Percentiles rank a stretch among this genome's conserved stretches.
phyloP scores from a whole-genome alignment of 2,329 filamentous ascomycete species.

The Phaeosphaeriaceae sp. region DNA sequence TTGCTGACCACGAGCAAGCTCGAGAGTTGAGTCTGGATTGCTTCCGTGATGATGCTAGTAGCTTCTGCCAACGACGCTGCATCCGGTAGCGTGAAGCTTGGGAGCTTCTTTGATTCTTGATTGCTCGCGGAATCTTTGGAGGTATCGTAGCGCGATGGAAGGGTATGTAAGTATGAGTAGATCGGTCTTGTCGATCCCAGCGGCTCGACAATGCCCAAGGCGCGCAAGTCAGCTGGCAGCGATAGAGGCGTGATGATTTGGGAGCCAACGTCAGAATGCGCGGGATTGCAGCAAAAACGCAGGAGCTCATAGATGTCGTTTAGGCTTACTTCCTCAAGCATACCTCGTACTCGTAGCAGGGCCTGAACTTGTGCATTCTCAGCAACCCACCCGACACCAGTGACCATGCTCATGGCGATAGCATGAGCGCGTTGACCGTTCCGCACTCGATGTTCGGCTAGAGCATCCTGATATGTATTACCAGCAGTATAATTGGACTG shows the following conservation, averaged over 20 bases:
- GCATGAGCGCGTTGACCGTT: conserved; percentile 46
- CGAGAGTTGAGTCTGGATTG: conserved; percentile 18
- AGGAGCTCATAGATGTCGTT: conserved; percentile 28
- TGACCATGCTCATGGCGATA: conserved; percentile 23
- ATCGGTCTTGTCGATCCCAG: conserved; percentile 20
- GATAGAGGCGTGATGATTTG: conserved; percentile 28
- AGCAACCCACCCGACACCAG: conserved; percentile 35
- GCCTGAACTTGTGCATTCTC: background rate
- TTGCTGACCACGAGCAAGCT: conserved; percentile 13
- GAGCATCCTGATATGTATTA: conserved; percentile 27
- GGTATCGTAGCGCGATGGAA: conserved; percentile 11
- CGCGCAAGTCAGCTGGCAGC: conserved; percentile 21
- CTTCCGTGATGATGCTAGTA: conserved; percentile 17
- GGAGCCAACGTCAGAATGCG: conserved; percentile 3
- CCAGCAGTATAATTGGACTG: conserved; percentile 33
- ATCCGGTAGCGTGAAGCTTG: conserved; percentile 7
- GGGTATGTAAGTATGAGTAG: conserved; percentile 13
- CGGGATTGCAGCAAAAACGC: conserved; percentile 23
- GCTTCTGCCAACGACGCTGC: conserved; percentile 13
- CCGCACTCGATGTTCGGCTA: conserved; percentile 21
- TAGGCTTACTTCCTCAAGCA: conserved; percentile 19
- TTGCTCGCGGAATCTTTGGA: background rate
- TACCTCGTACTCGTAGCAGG: background rate
- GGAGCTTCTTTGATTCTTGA: conserved; percentile 13
- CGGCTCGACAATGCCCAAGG: conserved; percentile 21